Percentiles rank a stretch among this genome's conserved stretches.
Conservation (phyloP, 345 rosid genomes). For the Brassica napus region Da-Ae NC_063445.1:17786001-17786500, state of each 20-base stretch:
- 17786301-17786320: conserved; percentile 74
- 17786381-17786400: conserved; percentile 64
- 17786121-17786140: conserved; percentile 77
- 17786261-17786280: conserved; percentile 54
- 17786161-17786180: conserved; percentile 37
- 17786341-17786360: conserved; percentile 59
- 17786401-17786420: conserved; percentile 47
- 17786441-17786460: not conserved
- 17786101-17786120: conserved; percentile 81
- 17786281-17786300: conserved; percentile 58
- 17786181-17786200: conserved; percentile 52
- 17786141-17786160: conserved; percentile 42
- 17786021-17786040: conserved; percentile 63
- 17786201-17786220: conserved; percentile 53
- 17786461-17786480: not conserved
- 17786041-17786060: conserved; percentile 83
- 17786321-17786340: conserved; percentile 63
- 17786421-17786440: conserved; percentile 29
- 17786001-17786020: conserved; percentile 47
- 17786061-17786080: conserved; percentile 55
- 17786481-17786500: conserved; percentile 25
- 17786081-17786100: conserved; percentile 62
- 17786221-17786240: conserved; percentile 44
- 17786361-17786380: conserved; percentile 77
- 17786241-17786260: conserved; percentile 50